Base-by-base conservation (phyloP, 192 early-diverging fungal species). In the Linnemannia hyalina region DNA sequence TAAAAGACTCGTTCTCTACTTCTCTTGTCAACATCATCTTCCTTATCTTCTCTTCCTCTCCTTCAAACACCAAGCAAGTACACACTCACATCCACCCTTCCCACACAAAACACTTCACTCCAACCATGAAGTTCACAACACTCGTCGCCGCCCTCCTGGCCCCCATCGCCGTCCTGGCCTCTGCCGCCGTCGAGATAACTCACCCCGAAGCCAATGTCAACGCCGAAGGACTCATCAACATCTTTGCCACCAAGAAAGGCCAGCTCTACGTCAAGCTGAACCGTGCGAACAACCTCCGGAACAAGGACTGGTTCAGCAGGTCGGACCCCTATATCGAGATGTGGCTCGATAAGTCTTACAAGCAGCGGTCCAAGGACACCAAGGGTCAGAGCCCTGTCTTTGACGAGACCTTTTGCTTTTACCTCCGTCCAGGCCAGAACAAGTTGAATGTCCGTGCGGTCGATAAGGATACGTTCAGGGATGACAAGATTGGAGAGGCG, bases 401-500 rank as follows among this genome's bases (percentile, higher is more conserved):
- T 36, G 36, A 70, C 41, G n/a, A 77, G 46, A 70, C 76, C 2
- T 77, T 77, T 23, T 69, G 65, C 47, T 77, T 77, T 46, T 77
- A 77, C 20, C 22, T 77, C 9, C 76, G 76, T 36, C 68, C 76
- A 2, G 76, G 76, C 44, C 76, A 77, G 46, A 77, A 85, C 68
- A 85, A 82, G 54, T 60, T 89, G 15, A 70, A 86, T n/a, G 55
- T 85, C 57, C 44, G 81, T 38, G 88, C 85, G 9, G 47, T 79
- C 15, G 88, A 89, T 73, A 78, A 74, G 73, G 88, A 89, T 70
- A 44, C 55, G 49, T 63, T 89, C 35, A 74, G 76, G 26, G 75
- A 73, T 68, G 88, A 85, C 38, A 84, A 76, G 77, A 82, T 89
- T 73, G 88, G 88, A 60, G 78, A 89, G 6, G 68, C 75, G 35